Conservation (phyloP, 495 filamentous ascomycete genomes). For the Chaetomium cochliodes region DNA sequence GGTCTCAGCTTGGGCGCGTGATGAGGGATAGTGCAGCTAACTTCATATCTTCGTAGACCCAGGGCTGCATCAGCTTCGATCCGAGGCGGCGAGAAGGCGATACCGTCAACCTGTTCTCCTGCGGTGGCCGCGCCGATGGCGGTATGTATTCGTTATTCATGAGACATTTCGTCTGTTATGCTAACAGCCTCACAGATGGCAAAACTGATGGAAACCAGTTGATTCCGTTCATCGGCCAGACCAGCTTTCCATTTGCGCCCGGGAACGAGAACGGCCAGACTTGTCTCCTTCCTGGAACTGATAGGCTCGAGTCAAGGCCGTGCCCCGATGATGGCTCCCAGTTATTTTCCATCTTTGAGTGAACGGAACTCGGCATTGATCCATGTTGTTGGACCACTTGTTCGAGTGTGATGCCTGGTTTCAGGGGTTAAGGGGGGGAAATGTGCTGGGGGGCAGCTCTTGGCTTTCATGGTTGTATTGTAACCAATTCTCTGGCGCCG, state of each 20-base stretch:
- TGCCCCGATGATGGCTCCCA: slow-evolving; percentile 46
- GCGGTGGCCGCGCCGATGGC: slow-evolving; percentile 54
- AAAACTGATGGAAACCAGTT: slow-evolving; percentile 45
- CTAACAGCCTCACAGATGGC: slow-evolving; percentile 33
- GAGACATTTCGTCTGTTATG: background rate
- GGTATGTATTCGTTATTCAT: slow-evolving; percentile 33
- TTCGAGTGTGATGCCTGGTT: background rate
- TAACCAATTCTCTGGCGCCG: slow-evolving; percentile 1
- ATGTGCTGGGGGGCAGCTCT: background rate
- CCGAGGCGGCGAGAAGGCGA: slow-evolving; percentile 44
- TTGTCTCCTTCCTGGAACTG: slow-evolving; percentile 44
- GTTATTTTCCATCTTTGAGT: slow-evolving; percentile 47
- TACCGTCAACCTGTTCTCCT: slow-evolving; percentile 53
- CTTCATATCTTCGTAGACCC: slow-evolving; percentile 30
- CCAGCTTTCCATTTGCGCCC: slow-evolving; percentile 45
- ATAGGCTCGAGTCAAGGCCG: slow-evolving; percentile 42
- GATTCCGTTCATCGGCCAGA: slow-evolving; percentile 44
- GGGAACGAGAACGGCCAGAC: slow-evolving; percentile 39
- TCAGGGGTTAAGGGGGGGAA: background rate
- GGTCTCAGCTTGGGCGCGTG: slow-evolving; percentile 5
- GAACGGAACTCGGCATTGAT: background rate
- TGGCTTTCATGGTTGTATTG: background rate
- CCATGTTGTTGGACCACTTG: background rate
- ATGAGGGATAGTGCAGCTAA: background rate
- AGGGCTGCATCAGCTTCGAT: slow-evolving; percentile 55